Base-by-base conservation (phyloP, 345 rosid genomes). In the Aquilaria sinensis region DNA sequence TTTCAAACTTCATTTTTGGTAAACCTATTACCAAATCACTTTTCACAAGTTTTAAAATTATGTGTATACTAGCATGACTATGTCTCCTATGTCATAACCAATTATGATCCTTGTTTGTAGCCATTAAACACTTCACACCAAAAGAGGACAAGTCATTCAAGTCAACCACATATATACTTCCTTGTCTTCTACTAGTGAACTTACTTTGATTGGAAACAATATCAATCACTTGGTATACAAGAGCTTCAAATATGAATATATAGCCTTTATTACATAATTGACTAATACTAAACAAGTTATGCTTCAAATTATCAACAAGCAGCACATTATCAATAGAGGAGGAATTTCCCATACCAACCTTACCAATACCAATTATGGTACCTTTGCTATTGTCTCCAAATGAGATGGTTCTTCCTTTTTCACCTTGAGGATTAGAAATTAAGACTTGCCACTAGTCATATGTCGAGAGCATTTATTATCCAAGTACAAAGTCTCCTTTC, bases 181-280 rank as follows among this genome's bases (percentile, higher is more conserved):
- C 23, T 23, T 23, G 23, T 23, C 23, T 23, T 23, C 0, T 23
- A 23, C 23, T 1, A 23, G 23, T 23, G 23, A 23, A 23, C 23
- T 23, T 23, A 23, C 23, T 23, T 23, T 23, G 23, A 23, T 23
- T 23, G 23, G 23, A 23, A 23, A 0, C 23, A 23, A 23, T 23
- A 23, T 23, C 23, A 23, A 23, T 23, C 23, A 23, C 23, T 23
- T 23, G 23, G 23, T 1, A 23, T 23, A 23, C 23, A 23, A 23
- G 23, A 23, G 23, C 23, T 23, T 23, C 23, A 0, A 23, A 0
- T 23, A 23, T 23, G 23, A 23, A 41, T 9, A 0, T 1, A 45
- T 43, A 0, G 12, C 50, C 63, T 9, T 60, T 60, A 30, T 46
- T 52, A 45, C 52, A 60, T 10, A 60, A 51, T 43, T 60, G 63